Evolutionary conservation across 1,284 basidiomycete species (phyloP).

Genomic region (Ceratobasidium sp.): DNA sequence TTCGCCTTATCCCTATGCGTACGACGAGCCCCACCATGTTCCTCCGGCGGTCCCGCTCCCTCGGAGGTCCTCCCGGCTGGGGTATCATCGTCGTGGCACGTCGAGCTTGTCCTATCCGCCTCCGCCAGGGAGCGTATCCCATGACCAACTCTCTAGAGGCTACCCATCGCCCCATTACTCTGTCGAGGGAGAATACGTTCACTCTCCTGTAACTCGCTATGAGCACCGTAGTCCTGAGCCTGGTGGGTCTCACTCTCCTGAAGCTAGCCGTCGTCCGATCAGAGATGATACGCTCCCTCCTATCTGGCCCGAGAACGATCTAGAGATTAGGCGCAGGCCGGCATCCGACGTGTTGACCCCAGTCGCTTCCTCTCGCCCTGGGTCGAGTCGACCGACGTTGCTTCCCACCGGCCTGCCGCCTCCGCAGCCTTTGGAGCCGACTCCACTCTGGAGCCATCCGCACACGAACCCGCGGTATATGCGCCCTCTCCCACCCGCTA

Average conservation of each 20-base stretch:
- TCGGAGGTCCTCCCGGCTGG: constrained; percentile 13
- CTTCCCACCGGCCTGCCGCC: constrained; percentile 39
- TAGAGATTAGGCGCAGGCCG: background rate
- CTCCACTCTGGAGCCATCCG: constrained; percentile 36
- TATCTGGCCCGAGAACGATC: constrained; percentile 34
- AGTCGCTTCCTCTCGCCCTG: background rate
- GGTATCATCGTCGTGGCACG: constrained; percentile 26
- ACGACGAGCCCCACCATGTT: constrained; percentile 51
- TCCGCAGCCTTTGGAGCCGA: constrained; percentile 37
- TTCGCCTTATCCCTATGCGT: constrained; percentile 56
- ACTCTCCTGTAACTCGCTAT: background rate
- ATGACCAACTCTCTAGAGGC: constrained; percentile 18
- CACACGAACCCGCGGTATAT: constrained; percentile 44
- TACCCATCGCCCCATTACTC: constrained; percentile 2
- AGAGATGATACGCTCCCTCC: constrained; percentile 35
- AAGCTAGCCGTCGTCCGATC: background rate
- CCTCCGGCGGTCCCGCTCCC: background rate
- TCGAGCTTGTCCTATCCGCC: constrained; percentile 22
- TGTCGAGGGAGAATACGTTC: constrained; percentile 23
- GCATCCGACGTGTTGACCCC: constrained; percentile 5
- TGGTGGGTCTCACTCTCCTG: constrained; percentile 26
- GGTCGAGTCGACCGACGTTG: constrained; percentile 9
- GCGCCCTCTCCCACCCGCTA: constrained; percentile 27
- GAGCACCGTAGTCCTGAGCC: constrained; percentile 4
- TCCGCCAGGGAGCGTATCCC: background rate